Evolutionary conservation across 2,329 filamentous ascomycete species (phyloP).

Genomic region (Trichophyton simii): DNA sequence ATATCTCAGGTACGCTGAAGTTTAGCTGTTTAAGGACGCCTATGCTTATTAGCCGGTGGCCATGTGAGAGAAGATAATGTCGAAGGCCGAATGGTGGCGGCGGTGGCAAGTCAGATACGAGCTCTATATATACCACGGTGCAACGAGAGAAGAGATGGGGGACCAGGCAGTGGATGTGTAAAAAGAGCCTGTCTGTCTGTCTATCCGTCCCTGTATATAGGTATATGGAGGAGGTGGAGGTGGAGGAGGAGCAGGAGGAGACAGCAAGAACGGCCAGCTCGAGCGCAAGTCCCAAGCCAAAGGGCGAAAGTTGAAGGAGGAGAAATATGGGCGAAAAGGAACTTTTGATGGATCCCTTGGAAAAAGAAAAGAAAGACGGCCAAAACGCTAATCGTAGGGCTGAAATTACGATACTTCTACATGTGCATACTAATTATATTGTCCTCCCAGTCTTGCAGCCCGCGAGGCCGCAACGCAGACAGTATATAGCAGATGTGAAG

Average conservation of each 20-base stretch:
- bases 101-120: conserved; percentile 1
- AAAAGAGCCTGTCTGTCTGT: too few relatives aligned
- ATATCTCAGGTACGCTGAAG: conserved; percentile 1
- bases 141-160: not conserved
- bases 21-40: not conserved
- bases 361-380: conserved; percentile 1
- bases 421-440: not conserved
- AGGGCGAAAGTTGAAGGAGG: not conserved
- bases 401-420: conserved; percentile 1
- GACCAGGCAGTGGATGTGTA: too few relatives aligned
- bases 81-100: not conserved
- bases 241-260: too few relatives aligned
- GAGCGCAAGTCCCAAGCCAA: not conserved
- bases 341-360: not conserved
- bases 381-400: conserved; percentile 4
- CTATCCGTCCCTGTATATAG: too few relatives aligned
- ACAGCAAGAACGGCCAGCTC: too few relatives aligned
- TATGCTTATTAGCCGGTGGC: not conserved
- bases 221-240: too few relatives aligned
- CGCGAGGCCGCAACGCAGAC: not conserved
- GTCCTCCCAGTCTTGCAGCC: not conserved
- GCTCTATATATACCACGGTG: not conserved
- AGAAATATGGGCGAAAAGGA: conserved; percentile 7
- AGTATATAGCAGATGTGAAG: not conserved
- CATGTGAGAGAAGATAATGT: not conserved